Conservation (phyloP, 2,329 filamentous ascomycete species). For the Chaetomium olivaceum region DNA sequence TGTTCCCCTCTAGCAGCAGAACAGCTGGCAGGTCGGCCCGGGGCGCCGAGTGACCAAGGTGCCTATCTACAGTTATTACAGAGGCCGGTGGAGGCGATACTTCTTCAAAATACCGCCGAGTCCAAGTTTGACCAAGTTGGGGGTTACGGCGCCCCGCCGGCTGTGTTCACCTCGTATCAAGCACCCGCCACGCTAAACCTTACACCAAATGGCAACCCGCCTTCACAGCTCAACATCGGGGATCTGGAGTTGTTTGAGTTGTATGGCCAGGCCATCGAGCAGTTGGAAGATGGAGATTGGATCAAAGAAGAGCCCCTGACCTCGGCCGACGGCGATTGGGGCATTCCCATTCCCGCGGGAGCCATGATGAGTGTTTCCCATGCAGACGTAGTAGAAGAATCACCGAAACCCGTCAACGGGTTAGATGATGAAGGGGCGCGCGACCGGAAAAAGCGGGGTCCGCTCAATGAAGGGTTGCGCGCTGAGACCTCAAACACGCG, state of each 20-base stretch:
- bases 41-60: neutral
- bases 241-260: neutral
- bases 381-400: neutral
- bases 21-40: neutral
- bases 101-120: neutral
- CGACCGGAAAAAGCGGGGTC: slow-evolving; percentile 24
- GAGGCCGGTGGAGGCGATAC: neutral
- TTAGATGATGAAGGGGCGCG: neutral
- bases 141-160: neutral
- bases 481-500: slow-evolving; percentile 42
- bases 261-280: neutral
- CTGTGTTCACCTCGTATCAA: neutral
- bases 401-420: neutral
- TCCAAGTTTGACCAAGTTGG: neutral
- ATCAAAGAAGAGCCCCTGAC: neutral
- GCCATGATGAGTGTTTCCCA: neutral
- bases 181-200: neutral
- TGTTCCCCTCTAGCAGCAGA: no score
- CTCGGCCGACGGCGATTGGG: neutral
- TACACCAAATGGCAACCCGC: neutral
- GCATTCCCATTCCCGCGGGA: neutral
- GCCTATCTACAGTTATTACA: neutral
- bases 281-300: neutral
- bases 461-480: slow-evolving; percentile 33
- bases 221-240: neutral